Base-by-base conservation (phyloP, 495 filamentous ascomycete species). In the Penicillium riverlandense region DNA sequence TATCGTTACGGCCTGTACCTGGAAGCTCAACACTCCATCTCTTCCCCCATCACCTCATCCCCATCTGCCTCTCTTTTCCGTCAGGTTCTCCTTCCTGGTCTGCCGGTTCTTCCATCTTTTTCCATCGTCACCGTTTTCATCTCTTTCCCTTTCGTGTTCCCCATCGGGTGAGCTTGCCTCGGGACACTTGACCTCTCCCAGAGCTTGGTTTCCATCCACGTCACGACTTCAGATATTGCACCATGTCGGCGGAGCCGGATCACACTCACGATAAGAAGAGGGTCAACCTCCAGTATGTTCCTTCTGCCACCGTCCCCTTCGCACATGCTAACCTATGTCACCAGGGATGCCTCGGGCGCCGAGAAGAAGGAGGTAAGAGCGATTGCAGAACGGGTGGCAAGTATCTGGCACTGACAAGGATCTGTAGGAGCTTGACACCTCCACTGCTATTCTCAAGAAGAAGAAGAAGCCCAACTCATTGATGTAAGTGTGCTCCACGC, bases 401-500 rank as follows among this genome's bases (percentile, higher is more conserved):
- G n/a, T 8, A 33, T 32, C 35, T 40, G 46, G 45, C 54, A 53
- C 63, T 72, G 49, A 69, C 53, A 31, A 13, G 22, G 45, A 47
- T 38, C 30, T 52, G 33, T 60, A 94, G 88, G 83, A 83, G 49
- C 85, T 96, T 58, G 91, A 95, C 55, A 91, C 86, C 36, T 78
- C 92, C n/a, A 97, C 94, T 12, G 92, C 92, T 53, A 98, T 98
- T 50, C 80, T 98, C 53, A 96, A 95, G 75, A 96, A 96, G 79
- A 98, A 98, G 82, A 98, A 98, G 90, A 98, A 98, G 90, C 90
- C 90, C 47, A 98, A 98, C 72, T 90, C 87, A 48, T 69, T 98
- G 68, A 95, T 97, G 88, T 90, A 77, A 58, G 85, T 67, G 51
- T 32, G n/a, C 35, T 15, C 34, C 5, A 34, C 8, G 31, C 49